These are phyloP conservation scores for Huntiella abstrusa DNA, from an alignment of 2,329 filamentous ascomycete species.

Conservation along the genomic window DNA sequence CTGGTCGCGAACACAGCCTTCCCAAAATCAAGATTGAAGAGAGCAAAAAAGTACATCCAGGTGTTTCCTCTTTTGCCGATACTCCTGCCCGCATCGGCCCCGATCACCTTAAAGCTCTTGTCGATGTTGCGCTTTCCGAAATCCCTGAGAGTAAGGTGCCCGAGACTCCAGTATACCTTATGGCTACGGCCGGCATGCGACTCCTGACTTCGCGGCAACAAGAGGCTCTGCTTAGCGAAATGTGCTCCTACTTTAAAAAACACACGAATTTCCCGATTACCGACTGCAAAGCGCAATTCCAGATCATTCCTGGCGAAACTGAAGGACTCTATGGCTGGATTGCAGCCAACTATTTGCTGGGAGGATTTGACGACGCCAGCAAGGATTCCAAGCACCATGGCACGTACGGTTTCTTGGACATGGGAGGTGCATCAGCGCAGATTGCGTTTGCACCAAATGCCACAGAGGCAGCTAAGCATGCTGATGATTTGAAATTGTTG, in stretches of 20 bases:
- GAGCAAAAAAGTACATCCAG: conserved; percentile 85
- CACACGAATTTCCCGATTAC: conserved; percentile 69
- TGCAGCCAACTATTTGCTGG: conserved; percentile 85
- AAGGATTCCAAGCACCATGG: conserved; percentile 59
- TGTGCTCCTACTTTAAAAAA: conserved; percentile 63
- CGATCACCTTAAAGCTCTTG: conserved; percentile 60
- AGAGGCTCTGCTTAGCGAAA: conserved; percentile 49
- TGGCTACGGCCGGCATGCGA: conserved; percentile 91
- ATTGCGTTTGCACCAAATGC: conserved; percentile 92
- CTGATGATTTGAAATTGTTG: conserved; percentile 71
- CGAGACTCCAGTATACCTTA: conserved; percentile 81
- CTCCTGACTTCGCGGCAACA: conserved; percentile 60
- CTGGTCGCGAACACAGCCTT: conserved; percentile 35
- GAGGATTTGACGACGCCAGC: conserved; percentile 68
- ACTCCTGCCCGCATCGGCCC: conserved; percentile 57
- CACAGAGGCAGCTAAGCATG: conserved; percentile 78
- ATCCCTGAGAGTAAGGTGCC: conserved; percentile 59
- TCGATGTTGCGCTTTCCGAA: conserved; percentile 63
- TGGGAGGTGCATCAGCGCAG: conserved; percentile 94
- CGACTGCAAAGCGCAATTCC: conserved; percentile 77
- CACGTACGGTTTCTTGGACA: conserved; percentile 94
- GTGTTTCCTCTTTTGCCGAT: conserved; percentile 76
- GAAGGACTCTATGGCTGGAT: conserved; percentile 97
- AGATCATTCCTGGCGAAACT: conserved; percentile 88
- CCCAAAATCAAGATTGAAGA: conserved; percentile 71